A percentile compares a stretch with the other conserved stretches of the same genome.
These are phyloP conservation scores for Kregervanrija fluxuum DNA, from an alignment of 805 yeast genomes.

Conservation along the genomic window DNA sequence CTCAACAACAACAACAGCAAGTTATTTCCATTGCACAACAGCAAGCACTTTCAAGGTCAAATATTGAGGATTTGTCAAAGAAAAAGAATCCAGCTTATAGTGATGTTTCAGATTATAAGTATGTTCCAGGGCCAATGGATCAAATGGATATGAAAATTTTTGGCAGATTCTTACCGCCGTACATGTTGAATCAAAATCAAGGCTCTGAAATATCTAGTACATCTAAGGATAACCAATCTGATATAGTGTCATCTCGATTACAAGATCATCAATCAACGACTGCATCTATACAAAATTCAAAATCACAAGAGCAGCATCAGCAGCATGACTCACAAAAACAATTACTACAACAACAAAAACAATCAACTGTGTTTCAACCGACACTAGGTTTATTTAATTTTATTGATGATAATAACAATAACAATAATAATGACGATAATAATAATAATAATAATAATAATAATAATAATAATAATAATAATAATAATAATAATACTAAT, in stretches of 20 bases:
- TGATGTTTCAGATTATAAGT: constrained; percentile 24
- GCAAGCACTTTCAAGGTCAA: not conserved
- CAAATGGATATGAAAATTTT: constrained; percentile 78
- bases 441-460: not conserved
- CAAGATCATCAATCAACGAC: not conserved
- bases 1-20: constrained; percentile 3
- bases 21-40: not conserved
- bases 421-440: not conserved
- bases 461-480: not conserved
- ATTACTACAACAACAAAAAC: not conserved
- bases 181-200: constrained; percentile 46
- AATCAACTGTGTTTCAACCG: constrained; percentile 2
- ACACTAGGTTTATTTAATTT: constrained; percentile 4
- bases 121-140: constrained; percentile 80
- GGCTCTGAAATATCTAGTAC: constrained; percentile 5
- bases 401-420: constrained; percentile 1
- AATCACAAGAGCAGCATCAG: constrained; percentile 1
- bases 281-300: not conserved
- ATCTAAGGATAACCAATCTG: too few species aligned
- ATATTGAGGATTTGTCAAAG: not conserved
- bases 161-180: constrained; percentile 79
- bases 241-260: too few species aligned
- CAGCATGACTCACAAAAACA: not conserved
- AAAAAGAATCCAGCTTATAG: not conserved
- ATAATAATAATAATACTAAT: not conserved